A percentile compares a stretch with the other conserved stretches of the same genome.
Conservation (phyloP, 768 basidiomycete genomes). For the Kwoniella europaea region DNA sequence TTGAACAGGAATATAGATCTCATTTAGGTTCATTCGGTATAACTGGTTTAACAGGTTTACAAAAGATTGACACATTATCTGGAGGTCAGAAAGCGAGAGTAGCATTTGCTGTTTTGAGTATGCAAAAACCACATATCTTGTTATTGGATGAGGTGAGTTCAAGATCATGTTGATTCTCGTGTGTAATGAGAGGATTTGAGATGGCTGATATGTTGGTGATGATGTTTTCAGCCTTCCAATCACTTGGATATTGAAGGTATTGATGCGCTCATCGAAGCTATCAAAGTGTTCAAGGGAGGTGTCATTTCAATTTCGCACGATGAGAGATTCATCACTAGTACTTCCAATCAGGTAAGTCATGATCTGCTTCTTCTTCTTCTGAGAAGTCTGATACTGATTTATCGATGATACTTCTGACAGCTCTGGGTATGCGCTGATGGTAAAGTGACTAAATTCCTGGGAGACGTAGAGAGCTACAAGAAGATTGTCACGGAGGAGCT, state of each 20-base stretch:
- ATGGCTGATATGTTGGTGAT: not conserved
- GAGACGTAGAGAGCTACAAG: constrained; percentile 92
- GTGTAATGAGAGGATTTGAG: not conserved
- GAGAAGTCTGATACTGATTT: constrained; percentile 18
- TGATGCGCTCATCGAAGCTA: constrained; percentile 87
- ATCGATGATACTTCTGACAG: constrained; percentile 58
- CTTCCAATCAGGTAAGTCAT: constrained; percentile 75
- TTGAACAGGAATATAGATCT: constrained; percentile 92
- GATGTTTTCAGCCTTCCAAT: constrained; percentile 74
- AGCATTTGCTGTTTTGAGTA: constrained; percentile 82
- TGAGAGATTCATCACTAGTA: constrained; percentile 89
- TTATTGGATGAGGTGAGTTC: constrained; percentile 83
- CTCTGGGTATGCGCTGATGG: constrained; percentile 92
- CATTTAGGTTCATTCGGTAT: constrained; percentile 98
- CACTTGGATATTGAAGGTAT: constrained; percentile 97
- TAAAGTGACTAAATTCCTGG: constrained; percentile 79
- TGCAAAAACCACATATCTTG: constrained; percentile 88
- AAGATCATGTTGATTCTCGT: not conserved
- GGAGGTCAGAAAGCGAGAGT: constrained; percentile 97
- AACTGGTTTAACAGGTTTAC: constrained; percentile 85
- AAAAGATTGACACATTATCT: constrained; percentile 85
- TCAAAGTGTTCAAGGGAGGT: constrained; percentile 78
- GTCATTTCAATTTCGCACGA: constrained; percentile 82
- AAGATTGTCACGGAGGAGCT: constrained; percentile 30
- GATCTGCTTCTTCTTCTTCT: constrained; percentile 7